Percentiles rank a stretch among this genome's conserved stretches.
These are phyloP conservation scores for Tylopilus felleus DNA, from an alignment of 768 basidiomycete species.

Conservation along the genomic window DNA sequence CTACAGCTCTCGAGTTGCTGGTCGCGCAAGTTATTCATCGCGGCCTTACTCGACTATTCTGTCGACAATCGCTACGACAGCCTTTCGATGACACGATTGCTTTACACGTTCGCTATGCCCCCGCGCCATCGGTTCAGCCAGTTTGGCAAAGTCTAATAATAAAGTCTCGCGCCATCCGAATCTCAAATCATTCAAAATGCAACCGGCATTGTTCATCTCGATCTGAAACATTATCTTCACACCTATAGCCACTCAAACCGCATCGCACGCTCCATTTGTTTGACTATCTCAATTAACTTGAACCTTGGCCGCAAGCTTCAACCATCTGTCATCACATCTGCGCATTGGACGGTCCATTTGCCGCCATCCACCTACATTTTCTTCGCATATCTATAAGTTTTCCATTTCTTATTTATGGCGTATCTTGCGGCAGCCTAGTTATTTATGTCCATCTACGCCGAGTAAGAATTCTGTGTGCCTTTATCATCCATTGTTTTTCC, in stretches of 20 bases:
- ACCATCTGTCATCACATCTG: slow-evolving; percentile 28
- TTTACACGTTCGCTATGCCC: slow-evolving; percentile 16
- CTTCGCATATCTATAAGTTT: slow-evolving; percentile 13
- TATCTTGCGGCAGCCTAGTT: slow-evolving; percentile 25
- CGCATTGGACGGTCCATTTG: slow-evolving; percentile 29
- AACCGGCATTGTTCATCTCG: slow-evolving; percentile 16
- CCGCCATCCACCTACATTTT: slow-evolving; percentile 20
- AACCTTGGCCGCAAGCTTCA: slow-evolving; percentile 11
- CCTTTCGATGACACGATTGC: slow-evolving; percentile 14
- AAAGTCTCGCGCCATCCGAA: slow-evolving; percentile 8
- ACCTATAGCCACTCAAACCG: slow-evolving; percentile 20
- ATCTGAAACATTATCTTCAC: slow-evolving; percentile 21
- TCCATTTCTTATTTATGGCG: slow-evolving; percentile 28
- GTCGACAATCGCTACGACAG: slow-evolving; percentile 13
- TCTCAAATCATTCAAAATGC: slow-evolving; percentile 12
- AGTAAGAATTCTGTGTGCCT: slow-evolving; percentile 1
- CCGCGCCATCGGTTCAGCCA: slow-evolving; percentile 11
- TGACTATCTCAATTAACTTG: slow-evolving; percentile 20
- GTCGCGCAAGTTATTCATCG: slow-evolving; percentile 11
- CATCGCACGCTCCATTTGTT: slow-evolving; percentile 32
- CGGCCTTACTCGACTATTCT: neutral
- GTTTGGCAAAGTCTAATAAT: slow-evolving; percentile 9
- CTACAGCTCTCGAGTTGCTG: slow-evolving; percentile 3
- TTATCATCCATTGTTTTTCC: neutral
- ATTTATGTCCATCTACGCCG: slow-evolving; percentile 34